Evolutionary conservation across 441 rosid genomes (phyloP), one percentile per base, ranked within the genome.

Genomic region (Pelargonium australe): DNA sequence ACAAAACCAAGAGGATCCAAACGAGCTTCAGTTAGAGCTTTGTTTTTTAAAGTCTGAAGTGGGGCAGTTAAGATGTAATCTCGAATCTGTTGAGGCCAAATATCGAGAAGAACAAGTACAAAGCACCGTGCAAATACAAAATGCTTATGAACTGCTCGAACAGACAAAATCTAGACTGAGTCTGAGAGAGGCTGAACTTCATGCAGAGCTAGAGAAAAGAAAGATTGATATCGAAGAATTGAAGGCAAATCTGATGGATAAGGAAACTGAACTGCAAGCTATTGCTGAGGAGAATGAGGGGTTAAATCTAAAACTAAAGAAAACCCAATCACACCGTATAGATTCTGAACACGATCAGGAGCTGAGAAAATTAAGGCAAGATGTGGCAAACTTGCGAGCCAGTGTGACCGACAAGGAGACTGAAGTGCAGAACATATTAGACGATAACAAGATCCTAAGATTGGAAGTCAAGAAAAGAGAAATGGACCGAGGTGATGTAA

Each of bases 331-430:
- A 16, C 9, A 37, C 57, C 79, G 69, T 45, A 74, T 61, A 74
- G 82, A 77, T 43, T 66, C 65, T 1, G 58, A 75, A 67, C 76
- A 68, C 28, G 77, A 74, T 63, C 65, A 71, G 45, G 81, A 86
- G 77, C 75, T 82, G 16, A 82, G 77, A 79, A 76, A 79, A 63
- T 76, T 85, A 55, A 75, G 28, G 72, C 84, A 84, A 71, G 80
- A 63, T 11, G 65, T 83, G 0, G 75, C 73, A 43, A 84, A 77
- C 43, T 57, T 85, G 69, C 86, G 85, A 70, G 88, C 82, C 34
- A 83, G 77, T 70, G 20, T 85, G 80, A 85, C 87, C 85, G 88
- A 85, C 69, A 88, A 86, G 78, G 95, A 88, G 80, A 88, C 84
- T 3, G 86, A 84, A 65, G 76, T 86, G 43, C 95, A 86, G 77